Evolutionary conservation across 106 monocot species (phyloP), one percentile per base, ranked within the genome.

Genomic region (Xerophyta viscosa): DNA sequence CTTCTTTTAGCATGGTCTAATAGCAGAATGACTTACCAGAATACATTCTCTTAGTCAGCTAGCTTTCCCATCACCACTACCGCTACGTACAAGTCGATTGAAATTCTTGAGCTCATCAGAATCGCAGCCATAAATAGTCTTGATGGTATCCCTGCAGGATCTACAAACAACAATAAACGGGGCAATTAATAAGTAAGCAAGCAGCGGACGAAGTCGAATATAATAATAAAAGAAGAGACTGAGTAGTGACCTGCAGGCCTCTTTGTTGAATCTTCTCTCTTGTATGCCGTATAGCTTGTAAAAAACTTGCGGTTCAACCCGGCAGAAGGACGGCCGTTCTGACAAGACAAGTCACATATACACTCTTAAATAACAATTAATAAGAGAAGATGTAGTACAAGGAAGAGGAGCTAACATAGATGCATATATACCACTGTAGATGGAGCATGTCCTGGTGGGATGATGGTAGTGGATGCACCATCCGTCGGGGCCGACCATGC

Each of bases 391-490:
- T 5, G 33, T 5, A 10, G 33, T 5, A 33, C 10, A 33, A 33
- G 5, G 33, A 10, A 10, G 33, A 10, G 43, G 15, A 17, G 43
- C 9, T 17, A 44, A 33, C 25, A 61, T 57, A 20, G 3, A 27
- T 57, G 10, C 20, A 66, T 17, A 14, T 20, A 6, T 22, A 74
- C 81, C 75, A 46, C 22, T 6, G 42, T 83, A 77, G 30, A 83
- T 73, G 55, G 69, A 73, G 48, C 83, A 83, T 8, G 58, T 77
- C 37, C 83, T 57, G 26, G 73, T 57, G 14, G 67, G 10, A 2
- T 62, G 52, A 14, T 77, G 47, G 47, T 83, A 83, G 42, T 83
- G 72, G n/a, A 57, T 63, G 54, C 83, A 83, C 83, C 83, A 83
- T 24, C 83, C 83, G 55, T 83, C 83, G 1, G 64, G 27, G 12